A percentile compares a stretch with the other conserved stretches of the same genome.
These are phyloP conservation scores for Pouteria campechiana DNA, from an alignment of 179 eudicot species.

Conservation along the genomic window DNA sequence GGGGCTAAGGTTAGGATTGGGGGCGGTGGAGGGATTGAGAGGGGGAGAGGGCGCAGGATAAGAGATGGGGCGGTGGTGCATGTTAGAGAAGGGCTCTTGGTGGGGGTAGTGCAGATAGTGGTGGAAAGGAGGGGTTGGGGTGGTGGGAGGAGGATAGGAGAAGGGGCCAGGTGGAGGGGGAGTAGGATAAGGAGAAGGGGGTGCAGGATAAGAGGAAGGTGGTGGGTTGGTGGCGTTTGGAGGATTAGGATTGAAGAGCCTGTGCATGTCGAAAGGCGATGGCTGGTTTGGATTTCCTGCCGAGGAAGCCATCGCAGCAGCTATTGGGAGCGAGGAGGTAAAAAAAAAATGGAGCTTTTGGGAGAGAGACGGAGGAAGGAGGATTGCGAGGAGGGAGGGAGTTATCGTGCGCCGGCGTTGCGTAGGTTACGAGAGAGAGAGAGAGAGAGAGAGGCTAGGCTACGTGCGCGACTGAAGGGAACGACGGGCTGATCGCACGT, in stretches of 20 bases:
- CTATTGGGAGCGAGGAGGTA: no score
- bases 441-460: no score
- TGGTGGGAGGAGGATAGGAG: conserved; percentile 33
- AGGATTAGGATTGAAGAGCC: conserved; percentile 41
- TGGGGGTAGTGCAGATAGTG: conserved; percentile 13
- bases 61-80: conserved; percentile 45
- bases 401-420: no score
- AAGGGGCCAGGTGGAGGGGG: conserved; percentile 61
- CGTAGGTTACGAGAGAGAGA: no score
- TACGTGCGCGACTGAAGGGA: no score
- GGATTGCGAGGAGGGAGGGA: no score
- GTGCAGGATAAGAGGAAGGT: conserved; percentile 19
- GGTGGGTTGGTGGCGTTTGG: conserved; percentile 9
- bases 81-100: conserved; percentile 22
- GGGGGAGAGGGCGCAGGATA: conserved; percentile 60
- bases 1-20: conserved; percentile 29
- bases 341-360: no score
- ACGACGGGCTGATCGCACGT: no score
- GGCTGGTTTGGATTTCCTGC: conserved; percentile 25
- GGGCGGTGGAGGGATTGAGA: conserved; percentile 18
- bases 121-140: conserved; percentile 37
- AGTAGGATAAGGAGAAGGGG: conserved; percentile 53
- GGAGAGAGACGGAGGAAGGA: no score
- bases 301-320: conserved; percentile 35
- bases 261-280: conserved; percentile 46